Conservation (phyloP, 352 stramenopile genomes). For the Globisporangium paroecandrum region DNA sequence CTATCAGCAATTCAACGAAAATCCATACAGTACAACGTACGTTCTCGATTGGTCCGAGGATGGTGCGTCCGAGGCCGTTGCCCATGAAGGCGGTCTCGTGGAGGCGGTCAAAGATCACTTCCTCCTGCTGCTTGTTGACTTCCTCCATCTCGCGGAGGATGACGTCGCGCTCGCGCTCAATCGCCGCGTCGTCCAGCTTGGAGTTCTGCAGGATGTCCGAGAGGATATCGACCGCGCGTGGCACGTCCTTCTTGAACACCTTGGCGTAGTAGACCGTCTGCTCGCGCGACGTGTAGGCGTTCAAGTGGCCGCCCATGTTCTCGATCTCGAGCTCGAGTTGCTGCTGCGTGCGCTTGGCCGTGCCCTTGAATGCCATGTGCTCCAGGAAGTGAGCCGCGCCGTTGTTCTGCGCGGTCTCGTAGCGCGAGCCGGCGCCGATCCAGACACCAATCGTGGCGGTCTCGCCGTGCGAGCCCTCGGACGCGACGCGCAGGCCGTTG, state of each 20-base stretch:
- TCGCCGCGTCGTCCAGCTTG: conserved; percentile 94
- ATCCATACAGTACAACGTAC: conserved; percentile 61
- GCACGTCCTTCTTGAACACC: conserved; percentile 99
- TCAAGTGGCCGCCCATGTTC: conserved; percentile 99
- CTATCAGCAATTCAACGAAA: no score
- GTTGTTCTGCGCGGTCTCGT: conserved; percentile 99
- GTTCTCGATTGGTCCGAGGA: conserved; percentile 98
- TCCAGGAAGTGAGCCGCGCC: conserved; percentile 99
- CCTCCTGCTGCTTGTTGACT: conserved; percentile 98
- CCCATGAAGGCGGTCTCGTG: conserved; percentile 98
- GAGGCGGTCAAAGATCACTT: conserved; percentile 99
- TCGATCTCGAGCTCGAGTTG: conserved; percentile 99
- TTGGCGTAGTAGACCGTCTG: conserved; percentile 99
- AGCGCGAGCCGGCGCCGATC: conserved; percentile 95
- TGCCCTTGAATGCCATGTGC: conserved; percentile 99
- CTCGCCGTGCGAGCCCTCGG: conserved; percentile 94
- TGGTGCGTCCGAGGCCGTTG: conserved; percentile 97
- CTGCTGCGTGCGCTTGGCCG: conserved; percentile 94
- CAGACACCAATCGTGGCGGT: conserved; percentile 98
- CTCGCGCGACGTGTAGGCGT: conserved; percentile 99
- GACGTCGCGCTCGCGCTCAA: conserved; percentile 97
- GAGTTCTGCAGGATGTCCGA: conserved; percentile 99
- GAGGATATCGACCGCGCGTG: conserved; percentile 97
- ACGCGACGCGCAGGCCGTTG: conserved; percentile 97
- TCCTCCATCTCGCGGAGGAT: conserved; percentile 99